Evolutionary conservation across 2,329 filamentous ascomycete species (phyloP).

Genomic region (Phialophora chinensis): DNA sequence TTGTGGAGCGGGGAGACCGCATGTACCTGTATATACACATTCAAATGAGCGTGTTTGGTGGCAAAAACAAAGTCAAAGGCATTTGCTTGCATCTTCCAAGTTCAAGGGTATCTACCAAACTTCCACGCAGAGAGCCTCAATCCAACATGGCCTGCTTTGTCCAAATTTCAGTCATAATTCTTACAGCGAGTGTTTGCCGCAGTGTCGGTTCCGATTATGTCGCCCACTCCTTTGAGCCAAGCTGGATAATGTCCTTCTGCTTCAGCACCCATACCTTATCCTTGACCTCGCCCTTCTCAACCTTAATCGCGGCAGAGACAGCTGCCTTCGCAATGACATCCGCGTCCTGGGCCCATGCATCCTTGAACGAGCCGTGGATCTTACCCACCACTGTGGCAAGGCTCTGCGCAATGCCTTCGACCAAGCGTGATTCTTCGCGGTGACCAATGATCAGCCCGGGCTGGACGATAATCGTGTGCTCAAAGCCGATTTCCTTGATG

Average conservation of each 20-base stretch:
- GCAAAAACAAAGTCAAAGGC: not conserved
- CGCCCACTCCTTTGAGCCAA: conserved; percentile 42
- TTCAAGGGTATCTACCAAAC: not conserved
- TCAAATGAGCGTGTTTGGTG: not conserved
- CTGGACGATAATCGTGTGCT: conserved; percentile 73
- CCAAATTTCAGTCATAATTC: not conserved
- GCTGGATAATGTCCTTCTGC: conserved; percentile 48
- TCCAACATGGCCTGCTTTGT: not conserved
- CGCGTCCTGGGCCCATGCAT: conserved; percentile 75
- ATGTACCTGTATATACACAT: not conserved
- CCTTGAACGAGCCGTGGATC: conserved; percentile 62
- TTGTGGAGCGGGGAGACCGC: not conserved
- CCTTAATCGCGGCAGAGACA: conserved; percentile 48
- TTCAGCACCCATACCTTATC: conserved; percentile 50
- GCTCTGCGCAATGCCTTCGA: conserved; percentile 63
- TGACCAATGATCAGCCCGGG: conserved; percentile 78
- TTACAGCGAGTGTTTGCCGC: not conserved
- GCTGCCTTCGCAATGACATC: conserved; percentile 66
- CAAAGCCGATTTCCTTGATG: conserved; percentile 73
- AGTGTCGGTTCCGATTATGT: not conserved
- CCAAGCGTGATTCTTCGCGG: conserved; percentile 65
- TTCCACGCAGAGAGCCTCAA: not conserved
- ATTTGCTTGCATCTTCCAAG: not conserved
- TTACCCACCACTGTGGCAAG: conserved; percentile 63
- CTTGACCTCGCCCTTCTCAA: conserved; percentile 49